Evolutionary conservation across 2,329 filamentous ascomycete genomes (phyloP).

Genomic region (Trichoderma koningii): DNA sequence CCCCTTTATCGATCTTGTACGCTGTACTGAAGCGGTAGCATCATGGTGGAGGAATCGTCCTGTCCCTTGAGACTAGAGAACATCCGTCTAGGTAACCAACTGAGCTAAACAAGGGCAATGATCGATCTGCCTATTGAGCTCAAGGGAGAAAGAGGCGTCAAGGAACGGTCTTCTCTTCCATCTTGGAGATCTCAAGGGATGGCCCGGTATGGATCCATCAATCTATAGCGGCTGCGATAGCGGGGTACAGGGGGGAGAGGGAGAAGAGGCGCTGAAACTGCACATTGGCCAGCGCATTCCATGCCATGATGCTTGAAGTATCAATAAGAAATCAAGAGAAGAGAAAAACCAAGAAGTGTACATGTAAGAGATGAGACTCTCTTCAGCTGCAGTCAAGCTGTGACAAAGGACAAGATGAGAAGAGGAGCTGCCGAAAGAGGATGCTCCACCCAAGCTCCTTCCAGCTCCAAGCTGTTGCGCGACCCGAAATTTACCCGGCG

Average conservation of each 20-base stretch:
- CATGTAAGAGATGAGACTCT: no score
- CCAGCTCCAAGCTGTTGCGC: neutral
- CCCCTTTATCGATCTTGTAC: neutral
- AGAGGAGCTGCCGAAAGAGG: slow-evolving; percentile 15
- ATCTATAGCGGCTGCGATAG: neutral
- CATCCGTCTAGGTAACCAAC: neutral
- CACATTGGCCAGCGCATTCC: neutral
- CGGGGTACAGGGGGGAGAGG: neutral
- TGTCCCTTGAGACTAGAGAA: neutral
- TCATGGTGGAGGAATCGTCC: neutral
- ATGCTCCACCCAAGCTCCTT: neutral
- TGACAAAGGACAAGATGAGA: neutral
- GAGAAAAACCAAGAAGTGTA: neutral
- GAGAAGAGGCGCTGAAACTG: neutral
- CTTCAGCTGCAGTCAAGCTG: neutral
- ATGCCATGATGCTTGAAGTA: no score
- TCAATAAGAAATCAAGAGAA: neutral
- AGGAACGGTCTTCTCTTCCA: neutral
- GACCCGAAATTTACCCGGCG: slow-evolving; percentile 27
- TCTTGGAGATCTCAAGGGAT: neutral
- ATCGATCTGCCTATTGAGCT: neutral
- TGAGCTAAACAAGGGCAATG: neutral
- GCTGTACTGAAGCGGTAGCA: no score
- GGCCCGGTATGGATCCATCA: neutral
- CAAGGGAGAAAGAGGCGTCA: neutral